A percentile compares a stretch with the other conserved stretches of the same genome.
phyloP scores from a whole-genome alignment of 2,329 filamentous ascomycete genomes.

The Ascosphaera apis region DNA sequence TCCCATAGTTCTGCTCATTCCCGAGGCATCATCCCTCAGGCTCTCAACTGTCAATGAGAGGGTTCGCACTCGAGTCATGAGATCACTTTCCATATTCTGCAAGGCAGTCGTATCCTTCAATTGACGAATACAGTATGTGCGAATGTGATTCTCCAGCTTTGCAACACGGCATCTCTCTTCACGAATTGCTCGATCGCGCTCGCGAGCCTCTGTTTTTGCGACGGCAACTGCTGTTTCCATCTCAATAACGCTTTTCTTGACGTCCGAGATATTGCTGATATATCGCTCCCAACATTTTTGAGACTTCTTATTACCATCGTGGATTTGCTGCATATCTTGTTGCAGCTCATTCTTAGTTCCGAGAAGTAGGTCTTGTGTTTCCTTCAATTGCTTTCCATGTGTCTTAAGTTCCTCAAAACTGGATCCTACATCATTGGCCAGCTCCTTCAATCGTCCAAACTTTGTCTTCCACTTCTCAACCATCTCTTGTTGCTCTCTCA shows the following conservation, averaged over 20 bases:
- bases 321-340: conserved; percentile 9
- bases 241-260: conserved; percentile 6
- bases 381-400: conserved; percentile 11
- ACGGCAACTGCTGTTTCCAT: conserved; percentile 10
- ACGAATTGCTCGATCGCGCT: conserved; percentile 7
- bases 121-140: conserved; percentile 4
- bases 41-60: neutral
- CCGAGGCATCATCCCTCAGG: neutral
- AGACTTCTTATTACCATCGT: conserved; percentile 6
- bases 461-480: conserved; percentile 15
- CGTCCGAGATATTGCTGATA: conserved; percentile 6
- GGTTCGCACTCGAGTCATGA: neutral
- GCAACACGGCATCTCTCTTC: conserved; percentile 12
- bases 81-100: neutral
- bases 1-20: neutral
- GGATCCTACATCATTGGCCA: conserved; percentile 14
- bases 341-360: conserved; percentile 10
- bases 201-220: conserved; percentile 7
- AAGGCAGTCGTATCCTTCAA: neutral
- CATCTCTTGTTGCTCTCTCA: conserved; percentile 7
- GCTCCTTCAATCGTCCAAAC: conserved; percentile 11
- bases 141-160: conserved; percentile 14
- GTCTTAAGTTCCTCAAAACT: conserved; percentile 13
- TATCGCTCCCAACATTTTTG: conserved; percentile 5
- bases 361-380: conserved; percentile 7